Evolutionary conservation across 2,329 filamentous ascomycete species (phyloP), one percentile per base, ranked within the genome.

Genomic region (Penicillium capsulatum): DNA sequence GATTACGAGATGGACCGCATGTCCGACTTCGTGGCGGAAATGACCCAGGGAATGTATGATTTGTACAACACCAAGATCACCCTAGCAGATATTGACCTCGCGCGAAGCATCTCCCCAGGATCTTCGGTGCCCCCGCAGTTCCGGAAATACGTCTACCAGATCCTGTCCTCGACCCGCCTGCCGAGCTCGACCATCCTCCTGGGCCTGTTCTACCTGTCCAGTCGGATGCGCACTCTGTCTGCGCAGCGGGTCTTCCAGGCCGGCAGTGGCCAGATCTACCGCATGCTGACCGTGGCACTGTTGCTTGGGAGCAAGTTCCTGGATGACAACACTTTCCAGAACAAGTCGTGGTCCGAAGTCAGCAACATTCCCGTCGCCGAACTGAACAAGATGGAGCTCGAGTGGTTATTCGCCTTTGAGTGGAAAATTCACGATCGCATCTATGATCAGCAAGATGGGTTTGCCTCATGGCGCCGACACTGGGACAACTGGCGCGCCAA

Each of bases 271-370:
- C 83, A 92, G 60, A 77, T 94, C 38, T 94, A 91, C 75, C 84
- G 88, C 45, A 83, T 94, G 71, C 76, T 95, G 49, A 94, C 89
- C 5, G 84, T 91, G 26, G 81, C 85, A 6, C 72, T 96, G 41
- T 77, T 96, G 36, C 75, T 96, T 37, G 90, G 88, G 44, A 94
- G 88, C 79, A 96, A 96, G 71, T 96, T 95, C 59, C 73, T 95
- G 51, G 90, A 96, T 59, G 90, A 95, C 73, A 95, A 95, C 69
- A 96, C 90, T 4, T 96, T 96, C 68, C 90, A 95, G 74, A 96
- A 95, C 70, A 84, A 87, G 39, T 95, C 90, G 1, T 96, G 90
- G 90, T 87, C 90, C 4, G 90, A 96, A 61, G 90, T 96, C 36
- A 95, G 88, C 66, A 87, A 86, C 46, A 94, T 96, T 51, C 75